Evolutionary conservation across 139 green algal species (phyloP).

Genomic region (Chlamydomonas incerta): DNA sequence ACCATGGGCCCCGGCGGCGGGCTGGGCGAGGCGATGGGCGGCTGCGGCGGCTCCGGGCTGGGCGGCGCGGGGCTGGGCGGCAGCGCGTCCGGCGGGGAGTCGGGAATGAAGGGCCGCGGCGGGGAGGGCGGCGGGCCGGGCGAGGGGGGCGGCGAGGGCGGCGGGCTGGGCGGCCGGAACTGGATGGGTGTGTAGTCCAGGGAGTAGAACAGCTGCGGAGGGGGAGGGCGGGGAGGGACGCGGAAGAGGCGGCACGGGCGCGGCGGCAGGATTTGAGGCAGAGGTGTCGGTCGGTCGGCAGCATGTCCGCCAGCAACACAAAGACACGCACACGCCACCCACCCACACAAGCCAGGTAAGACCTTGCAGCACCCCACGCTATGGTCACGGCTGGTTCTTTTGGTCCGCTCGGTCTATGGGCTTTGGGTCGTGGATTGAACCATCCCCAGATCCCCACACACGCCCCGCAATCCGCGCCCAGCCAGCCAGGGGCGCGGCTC

Average conservation of each 20-base stretch:
- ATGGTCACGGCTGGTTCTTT: neutral
- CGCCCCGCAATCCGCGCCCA: no score
- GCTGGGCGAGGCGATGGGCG: neutral
- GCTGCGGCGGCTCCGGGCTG: neutral
- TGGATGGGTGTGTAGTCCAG: neutral
- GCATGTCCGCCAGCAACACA: no score
- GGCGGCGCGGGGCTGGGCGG: neutral
- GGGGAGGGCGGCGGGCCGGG: neutral
- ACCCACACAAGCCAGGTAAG: no score
- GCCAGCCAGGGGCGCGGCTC: neutral
- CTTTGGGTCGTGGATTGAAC: neutral
- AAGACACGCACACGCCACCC: no score
- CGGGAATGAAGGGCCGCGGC: neutral
- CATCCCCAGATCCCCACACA: neutral
- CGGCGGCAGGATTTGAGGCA: no score
- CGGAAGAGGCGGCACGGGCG: neutral
- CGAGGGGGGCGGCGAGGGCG: neutral
- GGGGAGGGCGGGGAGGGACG: no score
- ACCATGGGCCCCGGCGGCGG: no score
- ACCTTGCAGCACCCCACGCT: no score
- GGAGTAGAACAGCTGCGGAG: neutral
- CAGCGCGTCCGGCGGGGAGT: neutral
- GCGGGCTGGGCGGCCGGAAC: slow-evolving; percentile 8
- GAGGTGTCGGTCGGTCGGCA: no score
- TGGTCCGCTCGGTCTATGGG: neutral